These are phyloP conservation scores for Fagopyrum homotropicum DNA, from an alignment of 148 eudicot species.

Conservation along the genomic window DNA sequence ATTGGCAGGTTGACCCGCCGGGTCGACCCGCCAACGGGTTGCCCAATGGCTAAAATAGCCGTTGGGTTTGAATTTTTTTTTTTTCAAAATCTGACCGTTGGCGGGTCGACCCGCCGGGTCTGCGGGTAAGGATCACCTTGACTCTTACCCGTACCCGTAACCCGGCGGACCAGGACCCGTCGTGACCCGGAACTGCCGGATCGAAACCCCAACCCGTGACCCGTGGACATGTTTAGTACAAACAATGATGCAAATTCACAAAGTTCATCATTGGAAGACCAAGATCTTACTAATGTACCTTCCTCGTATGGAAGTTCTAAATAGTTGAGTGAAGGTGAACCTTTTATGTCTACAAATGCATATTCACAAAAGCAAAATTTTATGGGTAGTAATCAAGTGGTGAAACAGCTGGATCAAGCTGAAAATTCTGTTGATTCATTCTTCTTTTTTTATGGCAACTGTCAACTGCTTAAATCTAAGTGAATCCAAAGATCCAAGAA, in stretches of 20 bases:
- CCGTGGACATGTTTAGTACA: no score
- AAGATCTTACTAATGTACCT: conserved; percentile 13
- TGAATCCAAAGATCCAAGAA: conserved; percentile 47
- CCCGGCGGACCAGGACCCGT: no score
- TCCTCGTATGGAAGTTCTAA: conserved; percentile 21
- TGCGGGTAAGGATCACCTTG: no score
- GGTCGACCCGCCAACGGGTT: no score
- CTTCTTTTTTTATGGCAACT: conserved; percentile 59
- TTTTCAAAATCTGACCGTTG: no score
- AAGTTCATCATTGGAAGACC: conserved; percentile 17
- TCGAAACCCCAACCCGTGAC: no score
- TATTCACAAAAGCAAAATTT: conserved; percentile 23
- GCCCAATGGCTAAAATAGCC: no score
- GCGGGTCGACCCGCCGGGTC: no score
- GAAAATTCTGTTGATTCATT: conserved; percentile 39
- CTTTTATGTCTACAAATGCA: conserved; percentile 22
- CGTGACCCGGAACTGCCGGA: no score
- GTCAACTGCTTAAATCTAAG: conserved; percentile 48
- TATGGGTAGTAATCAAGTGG: conserved; percentile 16
- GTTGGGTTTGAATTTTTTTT: no score
- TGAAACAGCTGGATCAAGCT: conserved; percentile 19
- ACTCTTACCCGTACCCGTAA: no score
- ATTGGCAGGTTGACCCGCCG: no score
- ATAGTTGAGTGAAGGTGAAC: conserved; percentile 15
- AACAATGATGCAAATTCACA: conserved; percentile 17